Evolutionary conservation across 1,284 basidiomycete genomes (phyloP), one percentile per base, ranked within the genome.

Genomic region (Heterobasidion parviporum): DNA sequence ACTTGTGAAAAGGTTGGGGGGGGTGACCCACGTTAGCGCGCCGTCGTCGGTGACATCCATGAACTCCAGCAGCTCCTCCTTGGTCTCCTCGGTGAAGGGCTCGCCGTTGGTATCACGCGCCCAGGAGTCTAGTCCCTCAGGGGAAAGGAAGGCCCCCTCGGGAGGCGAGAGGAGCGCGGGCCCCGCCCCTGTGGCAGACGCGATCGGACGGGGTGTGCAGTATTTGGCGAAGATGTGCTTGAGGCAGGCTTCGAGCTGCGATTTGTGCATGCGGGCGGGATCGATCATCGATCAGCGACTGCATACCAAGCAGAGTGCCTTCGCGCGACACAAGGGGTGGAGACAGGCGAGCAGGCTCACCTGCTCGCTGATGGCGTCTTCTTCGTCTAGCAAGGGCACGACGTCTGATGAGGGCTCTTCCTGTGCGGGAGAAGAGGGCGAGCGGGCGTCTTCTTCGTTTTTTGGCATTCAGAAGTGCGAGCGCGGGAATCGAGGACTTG

Each of bases 191-290:
- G 57, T 46, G 51, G 60, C 52, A 54, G 59, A 54, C 57, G 59
- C 54, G 52, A 64, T 62, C 7, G 72, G 70, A 16, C 64, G 63
- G n/a, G 83, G 82, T 15, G 71, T 77, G 68, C 85, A 87, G 62
- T 87, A 89, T 68, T 87, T 88, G 9, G 80, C 78, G 64, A 88
- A 89, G 56, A 88, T 86, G 61, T 85, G 83, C 61, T 78, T 79
- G 56, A 89, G 69, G 66, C 82, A 86, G 50, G 67, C 67, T 66
- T 85, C 83, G 50, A 88, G 68, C 84, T 87, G 57, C 8, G 26
- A 26, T 26, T 26, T 26, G 26, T 6, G 5, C 5, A 5, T 26
- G 26, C 26, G 26, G 5, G 26, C 4, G 26, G 26, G 26, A 26
- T 26, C 26, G 26, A 26, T 26, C 26, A 26, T 26, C 26, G 26